phyloP scores from a whole-genome alignment of 208 protist species.

The Leishmania tarentolae region DNA sequence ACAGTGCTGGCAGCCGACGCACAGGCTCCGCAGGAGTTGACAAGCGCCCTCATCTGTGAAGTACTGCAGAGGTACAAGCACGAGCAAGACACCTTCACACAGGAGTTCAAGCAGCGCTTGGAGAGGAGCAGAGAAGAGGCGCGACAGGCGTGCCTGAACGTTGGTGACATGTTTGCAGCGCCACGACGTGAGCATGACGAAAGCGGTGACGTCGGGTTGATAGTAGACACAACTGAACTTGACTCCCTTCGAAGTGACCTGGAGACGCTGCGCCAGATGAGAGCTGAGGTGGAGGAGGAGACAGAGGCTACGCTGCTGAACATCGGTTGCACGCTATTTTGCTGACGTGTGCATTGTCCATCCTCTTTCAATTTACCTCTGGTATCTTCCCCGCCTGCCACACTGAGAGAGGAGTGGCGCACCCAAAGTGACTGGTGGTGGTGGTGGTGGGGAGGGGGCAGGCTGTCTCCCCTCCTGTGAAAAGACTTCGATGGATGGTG shows the following conservation, averaged over 20 bases:
- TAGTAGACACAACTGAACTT: background rate
- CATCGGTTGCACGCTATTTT: constrained; percentile 16
- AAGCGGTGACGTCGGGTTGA: background rate
- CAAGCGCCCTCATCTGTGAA: background rate
- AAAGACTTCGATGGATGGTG: background rate
- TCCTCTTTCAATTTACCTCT: background rate
- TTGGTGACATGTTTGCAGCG: background rate
- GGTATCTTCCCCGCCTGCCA: background rate
- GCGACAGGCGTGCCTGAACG: background rate
- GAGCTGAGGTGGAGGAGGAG: constrained; percentile 6
- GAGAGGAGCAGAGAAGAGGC: background rate
- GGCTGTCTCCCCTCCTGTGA: background rate
- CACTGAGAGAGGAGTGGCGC: background rate
- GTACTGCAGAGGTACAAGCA: background rate
- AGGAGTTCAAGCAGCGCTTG: background rate
- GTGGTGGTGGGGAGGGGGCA: background rate
- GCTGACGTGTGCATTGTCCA: background rate
- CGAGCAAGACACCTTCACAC: background rate
- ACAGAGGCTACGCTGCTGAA: constrained; percentile 13
- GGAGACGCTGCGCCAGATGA: constrained; percentile 12
- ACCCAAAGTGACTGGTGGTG: background rate
- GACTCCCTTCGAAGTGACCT: background rate
- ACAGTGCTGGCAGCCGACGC: background rate
- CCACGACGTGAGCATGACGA: background rate
- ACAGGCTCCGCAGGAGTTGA: background rate